Base-by-base conservation (phyloP, 306 rosid genomes). In the Vigna reflexopilosa region DNA sequence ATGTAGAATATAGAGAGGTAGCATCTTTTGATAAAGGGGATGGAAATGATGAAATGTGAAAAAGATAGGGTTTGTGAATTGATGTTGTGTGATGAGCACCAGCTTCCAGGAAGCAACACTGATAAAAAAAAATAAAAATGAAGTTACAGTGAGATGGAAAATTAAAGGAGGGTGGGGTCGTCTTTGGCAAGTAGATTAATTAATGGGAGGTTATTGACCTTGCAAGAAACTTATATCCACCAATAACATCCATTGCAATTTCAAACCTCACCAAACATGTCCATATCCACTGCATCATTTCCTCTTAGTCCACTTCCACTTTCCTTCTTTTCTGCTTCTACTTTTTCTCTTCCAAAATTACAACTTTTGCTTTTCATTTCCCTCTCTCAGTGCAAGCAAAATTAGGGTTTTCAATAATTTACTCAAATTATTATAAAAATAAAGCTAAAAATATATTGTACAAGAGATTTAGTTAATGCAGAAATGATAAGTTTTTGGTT, bases 181-280 rank as follows among this genome's bases (percentile, higher is more conserved):
- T 4, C 69, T 3, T 7, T 19, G 5, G 7, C 50, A 42, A 16
- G 38, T 30, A 38, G 42, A 16, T 26, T 26, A 44, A 22, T 44
- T 49, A 67, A 67, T 67, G 72, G 10, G 56, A 22, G 20, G 38
- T 67, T 47, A 67, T 67, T 67, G 87, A 83, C 86, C 64, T 80
- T 77, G 0, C 8, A 65, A 24, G 68, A 83, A 48, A 42, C 80
- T 82, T 86, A 77, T 86, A 77, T 86, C 92, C 88, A 75, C 34
- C 55, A 30, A 44, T 44, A 0, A 13, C 14, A 44, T 44, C 49
- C 14, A 3, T 44, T 6, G 5, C 54, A 69, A 55, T 55, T 24
- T 11, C 50, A 77, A 64, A 16, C 11, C 9, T 57, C 51, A 40
- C 40, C 32, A 36, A 16, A 16, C 49, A 20, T 51, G 88, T 88